Evolutionary conservation across 768 basidiomycete genomes (phyloP).

Genomic region (Phylloporus sp.): DNA sequence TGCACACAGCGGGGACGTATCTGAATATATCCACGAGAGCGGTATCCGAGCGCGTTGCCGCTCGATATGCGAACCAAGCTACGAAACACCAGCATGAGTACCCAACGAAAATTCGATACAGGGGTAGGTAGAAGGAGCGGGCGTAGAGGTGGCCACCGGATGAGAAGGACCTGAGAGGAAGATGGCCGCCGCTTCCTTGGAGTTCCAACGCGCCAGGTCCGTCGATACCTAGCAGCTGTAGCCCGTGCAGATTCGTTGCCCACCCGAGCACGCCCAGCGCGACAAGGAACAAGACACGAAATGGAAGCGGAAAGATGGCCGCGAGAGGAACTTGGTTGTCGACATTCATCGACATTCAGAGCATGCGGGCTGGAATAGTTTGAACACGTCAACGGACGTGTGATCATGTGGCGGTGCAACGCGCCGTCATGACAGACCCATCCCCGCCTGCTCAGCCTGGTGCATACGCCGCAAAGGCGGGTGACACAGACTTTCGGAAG

Average conservation of each 20-base stretch:
- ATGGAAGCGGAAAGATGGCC: conserved; percentile 79
- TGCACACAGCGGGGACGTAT: conserved; percentile 67
- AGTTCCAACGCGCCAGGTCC: conserved; percentile 67
- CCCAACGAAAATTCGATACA: conserved; percentile 62
- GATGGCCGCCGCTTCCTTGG: conserved; percentile 6
- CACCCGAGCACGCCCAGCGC: conserved; percentile 83
- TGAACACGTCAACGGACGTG: no score
- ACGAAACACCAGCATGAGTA: conserved; percentile 58
- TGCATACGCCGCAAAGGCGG: conserved; percentile 35
- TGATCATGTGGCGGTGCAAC: conserved; percentile 5
- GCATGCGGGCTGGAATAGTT: background rate
- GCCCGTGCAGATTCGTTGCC: conserved; percentile 89
- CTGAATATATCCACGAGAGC: conserved; percentile 68
- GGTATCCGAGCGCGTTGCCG: conserved; percentile 52
- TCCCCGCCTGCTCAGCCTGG: no score
- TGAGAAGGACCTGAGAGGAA: conserved; percentile 21
- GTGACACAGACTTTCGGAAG: conserved; percentile 75
- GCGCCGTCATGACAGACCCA: conserved; percentile 27
- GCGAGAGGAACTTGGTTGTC: conserved; percentile 44
- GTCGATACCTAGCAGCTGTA: conserved; percentile 71
- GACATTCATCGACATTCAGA: conserved; percentile 28
- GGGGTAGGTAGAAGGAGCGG: conserved; percentile 44
- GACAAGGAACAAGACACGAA: conserved; percentile 77
- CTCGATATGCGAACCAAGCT: conserved; percentile 68
- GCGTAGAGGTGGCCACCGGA: conserved; percentile 25